Conservation (phyloP, 1,139 yeast genomes). For the Yamadazyma pseudoaaseri region DNA sequence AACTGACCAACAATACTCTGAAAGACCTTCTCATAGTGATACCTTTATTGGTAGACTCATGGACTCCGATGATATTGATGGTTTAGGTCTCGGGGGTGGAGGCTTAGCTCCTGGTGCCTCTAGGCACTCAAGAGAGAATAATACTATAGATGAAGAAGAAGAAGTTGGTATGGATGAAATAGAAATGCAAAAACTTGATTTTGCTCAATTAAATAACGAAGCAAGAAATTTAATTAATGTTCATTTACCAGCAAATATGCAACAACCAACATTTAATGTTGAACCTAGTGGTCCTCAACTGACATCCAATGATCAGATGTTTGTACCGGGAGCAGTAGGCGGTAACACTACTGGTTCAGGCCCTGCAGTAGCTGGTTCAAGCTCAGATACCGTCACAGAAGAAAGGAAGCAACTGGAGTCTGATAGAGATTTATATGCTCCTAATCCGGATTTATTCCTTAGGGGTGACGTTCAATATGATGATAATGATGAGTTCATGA, state of each 20-base stretch:
- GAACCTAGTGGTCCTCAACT: slow-evolving; percentile 3
- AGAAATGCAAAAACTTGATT: slow-evolving; percentile 36
- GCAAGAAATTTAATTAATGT: slow-evolving; percentile 39
- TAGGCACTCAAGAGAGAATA: slow-evolving; percentile 17
- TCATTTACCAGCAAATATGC: slow-evolving; percentile 30
- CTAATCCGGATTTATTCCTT: slow-evolving; percentile 45
- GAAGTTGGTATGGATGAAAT: slow-evolving; percentile 21
- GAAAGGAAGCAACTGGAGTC: slow-evolving; percentile 5
- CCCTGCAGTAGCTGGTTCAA: slow-evolving; percentile 3
- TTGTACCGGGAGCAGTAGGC: background rate
- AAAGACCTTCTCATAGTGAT: slow-evolving; percentile 26
- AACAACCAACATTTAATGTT: slow-evolving; percentile 10
- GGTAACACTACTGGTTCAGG: slow-evolving; percentile 1
- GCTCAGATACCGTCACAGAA: slow-evolving; percentile 3
- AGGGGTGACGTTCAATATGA: slow-evolving; percentile 30
- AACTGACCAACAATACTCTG: slow-evolving; percentile 30
- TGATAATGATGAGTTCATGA: slow-evolving; percentile 31
- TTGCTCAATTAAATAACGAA: slow-evolving; percentile 37
- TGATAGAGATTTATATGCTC: slow-evolving; percentile 33
- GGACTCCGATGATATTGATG: slow-evolving; percentile 20
- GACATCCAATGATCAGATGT: slow-evolving; percentile 16
- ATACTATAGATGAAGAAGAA: slow-evolving; percentile 21
- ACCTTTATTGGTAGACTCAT: slow-evolving; percentile 41
- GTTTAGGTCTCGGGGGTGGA: slow-evolving; percentile 36
- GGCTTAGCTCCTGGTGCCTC: slow-evolving; percentile 46